Base-by-base conservation (phyloP, 2,329 filamentous ascomycete species). In the Talaromyces sp. region DNA sequence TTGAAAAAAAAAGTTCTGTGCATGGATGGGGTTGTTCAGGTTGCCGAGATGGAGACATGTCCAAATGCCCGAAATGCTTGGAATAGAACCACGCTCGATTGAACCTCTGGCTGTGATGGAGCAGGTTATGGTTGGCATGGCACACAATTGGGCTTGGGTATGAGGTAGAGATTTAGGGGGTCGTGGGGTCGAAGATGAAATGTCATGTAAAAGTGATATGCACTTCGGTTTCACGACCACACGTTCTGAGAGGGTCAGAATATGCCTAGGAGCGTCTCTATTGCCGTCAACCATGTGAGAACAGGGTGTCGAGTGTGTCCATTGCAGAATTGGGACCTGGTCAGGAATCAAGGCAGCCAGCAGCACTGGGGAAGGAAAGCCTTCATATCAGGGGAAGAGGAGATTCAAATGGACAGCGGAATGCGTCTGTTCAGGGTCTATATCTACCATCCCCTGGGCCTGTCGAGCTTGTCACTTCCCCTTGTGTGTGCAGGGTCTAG, bases 331-430 rank as follows among this genome's bases (percentile, higher is more conserved):
- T n/a, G 8, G 36, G n/a, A 39, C 36, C 5, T 39, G 16, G 16
- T 39, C 17, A n/a, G 7, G 20, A 19, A 39, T 3, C n/a, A 39
- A 35, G 32, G 32, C 11, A 35, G 11, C 11, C 5, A 13, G 11
- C n/a, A 35, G 32, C 4, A 13, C 32, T 35, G 4, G 32, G n/a
- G n/a, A n/a, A 35, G 11, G 32, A 13, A 35, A 35, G 4, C 11
- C n/a, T 35, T 35, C 32, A 35, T 19, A 17, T 49, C 27, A 43
- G 39, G 27, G 43, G 48, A 50, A 50, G 41, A 42, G 46, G 49
- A 27, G 42, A 47, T 54, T 49, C 54, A 61, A 47, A 36, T 19
- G 52, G 49, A 30, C 39, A 41, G 37, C 20, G 54, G 51, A 62
- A 60, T 62, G 57, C 41, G 51, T 35, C 50, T 19, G 36, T 51